Conservation (phyloP, 805 yeast species). For the Ogataea populi-albae region DNA sequence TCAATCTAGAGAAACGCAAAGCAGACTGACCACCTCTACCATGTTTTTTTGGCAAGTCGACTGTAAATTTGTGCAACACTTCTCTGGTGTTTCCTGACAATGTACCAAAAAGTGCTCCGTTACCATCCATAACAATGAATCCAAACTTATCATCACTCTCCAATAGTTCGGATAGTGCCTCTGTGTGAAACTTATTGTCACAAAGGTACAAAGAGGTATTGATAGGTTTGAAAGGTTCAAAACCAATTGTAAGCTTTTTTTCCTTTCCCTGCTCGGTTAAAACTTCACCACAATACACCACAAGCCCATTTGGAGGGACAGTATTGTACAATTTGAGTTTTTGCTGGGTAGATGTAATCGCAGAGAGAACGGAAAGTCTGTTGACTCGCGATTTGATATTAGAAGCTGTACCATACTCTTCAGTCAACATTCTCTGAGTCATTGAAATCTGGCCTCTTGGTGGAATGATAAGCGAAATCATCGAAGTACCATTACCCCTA, state of each 20-base stretch:
- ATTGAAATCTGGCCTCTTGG: conserved; percentile 93
- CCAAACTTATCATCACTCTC: conserved; percentile 97
- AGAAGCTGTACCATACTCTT: conserved; percentile 98
- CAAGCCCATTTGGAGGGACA: conserved; percentile 94
- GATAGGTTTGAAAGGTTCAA: conserved; percentile 98
- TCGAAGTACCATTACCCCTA: conserved; percentile 98
- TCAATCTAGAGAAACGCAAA: conserved; percentile 95
- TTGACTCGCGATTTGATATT: conserved; percentile 97
- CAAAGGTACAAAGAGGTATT: conserved; percentile 94
- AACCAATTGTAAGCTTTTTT: conserved; percentile 93
- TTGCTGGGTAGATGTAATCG: conserved; percentile 98
- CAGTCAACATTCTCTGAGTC: conserved; percentile 87
- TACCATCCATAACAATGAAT: conserved; percentile 99
- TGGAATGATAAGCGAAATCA: conserved; percentile 95
- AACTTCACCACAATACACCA: conserved; percentile 97
- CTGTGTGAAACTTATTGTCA: conserved; percentile 98
- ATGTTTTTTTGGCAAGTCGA: conserved; percentile 98
- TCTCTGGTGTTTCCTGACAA: conserved; percentile 97
- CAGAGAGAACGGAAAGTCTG: conserved; percentile 90
- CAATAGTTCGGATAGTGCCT: conserved; percentile 87
- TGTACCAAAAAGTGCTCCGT: conserved; percentile 94
- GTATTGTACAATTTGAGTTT: conserved; percentile 83
- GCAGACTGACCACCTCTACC: conserved; percentile 99
- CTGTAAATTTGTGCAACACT: conserved; percentile 91
- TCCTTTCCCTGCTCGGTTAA: conserved; percentile 96